Evolutionary conservation across 805 yeast species (phyloP).

Genomic region (Yarrowia sp.): DNA sequence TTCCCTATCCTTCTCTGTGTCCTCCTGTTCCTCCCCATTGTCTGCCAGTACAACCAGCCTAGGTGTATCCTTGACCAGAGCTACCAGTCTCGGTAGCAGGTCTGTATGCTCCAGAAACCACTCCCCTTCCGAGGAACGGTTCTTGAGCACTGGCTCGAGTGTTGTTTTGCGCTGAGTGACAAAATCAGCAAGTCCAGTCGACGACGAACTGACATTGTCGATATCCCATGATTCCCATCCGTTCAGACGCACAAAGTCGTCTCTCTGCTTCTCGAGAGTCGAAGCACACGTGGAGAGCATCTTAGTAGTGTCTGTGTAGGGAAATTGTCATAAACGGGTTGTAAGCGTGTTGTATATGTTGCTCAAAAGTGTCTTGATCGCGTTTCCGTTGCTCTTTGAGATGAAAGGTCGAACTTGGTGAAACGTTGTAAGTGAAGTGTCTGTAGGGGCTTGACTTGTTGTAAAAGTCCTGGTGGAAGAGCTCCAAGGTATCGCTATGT

Average conservation of each 20-base stretch:
- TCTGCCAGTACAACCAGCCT: conserved; percentile 42
- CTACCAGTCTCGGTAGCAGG: conserved; percentile 11
- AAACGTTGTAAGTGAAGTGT: too few relatives aligned
- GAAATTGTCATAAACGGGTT: conserved; percentile 1
- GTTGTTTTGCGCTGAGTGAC: conserved; percentile 2
- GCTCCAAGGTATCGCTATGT: neutral
- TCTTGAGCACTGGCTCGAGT: conserved; percentile 11
- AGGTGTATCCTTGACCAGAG: conserved; percentile 29
- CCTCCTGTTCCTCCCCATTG: neutral
- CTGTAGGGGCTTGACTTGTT: neutral
- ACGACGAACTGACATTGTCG: neutral
- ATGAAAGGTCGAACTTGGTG: too few relatives aligned
- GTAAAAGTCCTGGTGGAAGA: neutral
- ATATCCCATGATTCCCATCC: conserved; percentile 32
- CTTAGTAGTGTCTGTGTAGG: neutral
- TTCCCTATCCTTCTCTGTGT: conserved; percentile 4
- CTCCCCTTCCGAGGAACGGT: conserved; percentile 16
- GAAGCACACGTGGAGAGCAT: conserved; percentile 36
- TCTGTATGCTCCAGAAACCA: conserved; percentile 35
- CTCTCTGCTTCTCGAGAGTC: conserved; percentile 31
- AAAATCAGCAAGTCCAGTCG: conserved; percentile 10
- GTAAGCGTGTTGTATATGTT: too few relatives aligned
- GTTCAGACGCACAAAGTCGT: conserved; percentile 28
- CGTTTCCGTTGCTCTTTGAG: neutral
- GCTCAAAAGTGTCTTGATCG: neutral